Percentiles rank a stretch among this genome's conserved stretches.
Conservation (phyloP, 805 yeast species). For the Schizosaccharomyces osmophilus region DNA sequence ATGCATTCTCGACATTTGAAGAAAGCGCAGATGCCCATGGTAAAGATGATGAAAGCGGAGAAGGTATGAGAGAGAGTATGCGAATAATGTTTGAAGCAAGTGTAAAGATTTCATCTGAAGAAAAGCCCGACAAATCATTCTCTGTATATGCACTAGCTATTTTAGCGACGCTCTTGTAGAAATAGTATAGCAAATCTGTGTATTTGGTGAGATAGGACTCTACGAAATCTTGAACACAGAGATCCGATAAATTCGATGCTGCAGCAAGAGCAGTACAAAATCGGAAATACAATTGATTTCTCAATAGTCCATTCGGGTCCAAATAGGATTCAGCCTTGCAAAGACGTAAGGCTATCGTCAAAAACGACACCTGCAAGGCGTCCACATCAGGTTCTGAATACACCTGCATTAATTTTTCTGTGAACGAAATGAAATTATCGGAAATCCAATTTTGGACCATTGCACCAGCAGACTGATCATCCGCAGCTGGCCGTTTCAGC, state of each 20-base stretch:
- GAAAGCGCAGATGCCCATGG: background rate
- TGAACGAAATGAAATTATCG: conserved; percentile 31
- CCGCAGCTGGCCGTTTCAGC: conserved; percentile 18
- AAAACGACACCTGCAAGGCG: conserved; percentile 5
- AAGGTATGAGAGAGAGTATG: background rate
- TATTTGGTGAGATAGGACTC: conserved; percentile 28
- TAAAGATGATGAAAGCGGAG: background rate
- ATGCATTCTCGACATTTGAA: background rate
- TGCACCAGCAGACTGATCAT: conserved; percentile 13
- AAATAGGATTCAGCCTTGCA: conserved; percentile 25
- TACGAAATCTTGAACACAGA: conserved; percentile 29
- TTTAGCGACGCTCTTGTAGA: conserved; percentile 23
- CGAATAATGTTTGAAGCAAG: background rate
- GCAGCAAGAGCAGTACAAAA: conserved; percentile 16
- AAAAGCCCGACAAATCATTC: background rate
- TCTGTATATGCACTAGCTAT: background rate
- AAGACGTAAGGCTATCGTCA: conserved; percentile 18
- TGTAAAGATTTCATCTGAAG: background rate
- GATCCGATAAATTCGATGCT: conserved; percentile 16
- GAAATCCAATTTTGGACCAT: conserved; percentile 39
- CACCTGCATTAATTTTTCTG: conserved; percentile 20
- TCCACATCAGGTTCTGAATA: conserved; percentile 14
- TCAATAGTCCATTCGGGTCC: background rate
- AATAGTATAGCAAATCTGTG: conserved; percentile 61
- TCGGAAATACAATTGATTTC: conserved; percentile 19